Base-by-base conservation (phyloP, 441 rosid genomes). In the Mallotus japonicus region DNA sequence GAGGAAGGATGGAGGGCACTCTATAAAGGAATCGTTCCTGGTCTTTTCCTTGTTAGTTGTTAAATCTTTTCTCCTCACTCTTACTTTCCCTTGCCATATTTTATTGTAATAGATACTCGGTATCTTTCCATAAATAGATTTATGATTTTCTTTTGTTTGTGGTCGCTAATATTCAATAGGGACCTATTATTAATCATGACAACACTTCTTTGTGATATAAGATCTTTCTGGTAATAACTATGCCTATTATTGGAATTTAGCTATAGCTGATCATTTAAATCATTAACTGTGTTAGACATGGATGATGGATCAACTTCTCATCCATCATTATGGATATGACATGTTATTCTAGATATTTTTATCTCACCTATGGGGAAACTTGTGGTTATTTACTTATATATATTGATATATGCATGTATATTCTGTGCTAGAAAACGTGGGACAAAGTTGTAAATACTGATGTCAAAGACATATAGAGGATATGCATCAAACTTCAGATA, bases 1-100 rank as follows among this genome's bases (percentile, higher is more conserved):
- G 95, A 92, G 83, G 99, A 95, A 86, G 99, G 99, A 49, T 88
- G 89, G 88, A 75, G 76, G 58, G 97, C 91, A 66, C 88, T 95
- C 71, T 95, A 92, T 83, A 92, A 80, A 82, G 97, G 97, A 74
- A 76, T 95, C 60, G 82, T 80, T 83, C 97, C 99, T 62, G 78
- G 92, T 79, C 95, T 95, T 58, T 81, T 95, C 60, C 85, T 89
- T 85, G 98, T 95, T 76, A 82, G 85, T 89, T 67, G 73, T 76
- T 71, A 63, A 54, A 5, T 55, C 68, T 72, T 53, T n/a, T 60
- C 69, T 28, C 22, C 20, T 17, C 55, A 22, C 19, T 67, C 37
- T 40, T 42, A 8, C 44, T 59, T 54, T 51, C 46, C 37, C 69
- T 53, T 63, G n/a, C 15, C 2, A 32, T 16, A 55, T 69, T 17